phyloP scores from a whole-genome alignment of 1,284 basidiomycete species.

The Limonomyces culmigenus region DNA sequence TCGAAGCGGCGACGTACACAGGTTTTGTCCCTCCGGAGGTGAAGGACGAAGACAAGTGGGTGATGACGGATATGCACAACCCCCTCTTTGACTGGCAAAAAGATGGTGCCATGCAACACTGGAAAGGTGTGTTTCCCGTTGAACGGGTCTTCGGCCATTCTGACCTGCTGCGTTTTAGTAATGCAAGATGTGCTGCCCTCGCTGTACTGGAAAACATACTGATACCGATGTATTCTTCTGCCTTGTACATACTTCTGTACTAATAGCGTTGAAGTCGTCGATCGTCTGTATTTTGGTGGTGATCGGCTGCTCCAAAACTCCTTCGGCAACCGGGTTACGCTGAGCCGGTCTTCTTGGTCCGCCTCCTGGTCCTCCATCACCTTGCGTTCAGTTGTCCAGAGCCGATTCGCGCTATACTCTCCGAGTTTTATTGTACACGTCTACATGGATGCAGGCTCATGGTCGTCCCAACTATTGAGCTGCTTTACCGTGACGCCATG shows the following conservation, averaged over 20 bases:
- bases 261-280: no score
- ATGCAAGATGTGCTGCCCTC: constrained; percentile 44
- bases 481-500: no score
- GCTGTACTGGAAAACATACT: constrained; percentile 48
- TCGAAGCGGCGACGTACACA: constrained; percentile 4
- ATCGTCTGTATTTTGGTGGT: no score
- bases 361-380: no score
- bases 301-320: no score
- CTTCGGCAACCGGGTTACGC: no score
- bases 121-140: constrained; percentile 40
- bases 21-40: constrained; percentile 6
- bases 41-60: constrained; percentile 22
- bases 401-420: no score
- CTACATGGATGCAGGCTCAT: no score
- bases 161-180: constrained; percentile 17
- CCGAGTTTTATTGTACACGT: no score
- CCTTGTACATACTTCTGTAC: neutral
- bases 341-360: no score
- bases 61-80: constrained; percentile 46
- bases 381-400: no score
- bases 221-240: constrained; percentile 6
- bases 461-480: no score
- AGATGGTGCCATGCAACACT: constrained; percentile 47
- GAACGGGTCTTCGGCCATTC: neutral
- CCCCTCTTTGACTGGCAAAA: constrained; percentile 43